A percentile compares a stretch with the other conserved stretches of the same genome.
Evolutionary conservation across 2,329 filamentous ascomycete genomes (phyloP).

Genomic region (Whalleya microplaca): DNA sequence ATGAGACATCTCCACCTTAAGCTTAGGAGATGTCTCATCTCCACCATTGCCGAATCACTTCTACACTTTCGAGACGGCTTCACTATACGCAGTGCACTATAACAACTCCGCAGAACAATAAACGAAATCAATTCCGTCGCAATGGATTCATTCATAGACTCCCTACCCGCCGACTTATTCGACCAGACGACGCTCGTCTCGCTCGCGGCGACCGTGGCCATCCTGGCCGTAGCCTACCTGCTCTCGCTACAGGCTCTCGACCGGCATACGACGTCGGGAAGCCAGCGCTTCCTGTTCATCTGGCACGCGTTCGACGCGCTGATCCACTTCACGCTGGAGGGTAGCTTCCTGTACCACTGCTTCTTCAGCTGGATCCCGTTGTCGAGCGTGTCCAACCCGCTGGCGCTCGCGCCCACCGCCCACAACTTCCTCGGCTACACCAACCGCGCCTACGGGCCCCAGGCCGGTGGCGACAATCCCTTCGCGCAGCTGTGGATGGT

Average conservation of each 20-base stretch:
- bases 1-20: neutral
- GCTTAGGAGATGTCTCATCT: neutral
- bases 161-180: constrained; percentile 59
- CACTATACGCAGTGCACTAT: no score
- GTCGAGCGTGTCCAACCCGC: constrained; percentile 38
- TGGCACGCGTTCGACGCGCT: constrained; percentile 95
- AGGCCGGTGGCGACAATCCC: constrained; percentile 57
- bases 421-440: constrained; percentile 55
- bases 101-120: no score
- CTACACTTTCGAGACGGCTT: no score
- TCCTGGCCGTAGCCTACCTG: constrained; percentile 54
- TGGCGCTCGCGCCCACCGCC: constrained; percentile 51
- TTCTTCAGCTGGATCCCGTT: constrained; percentile 68
- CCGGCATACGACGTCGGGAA: constrained; percentile 53
- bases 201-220: constrained; percentile 57
- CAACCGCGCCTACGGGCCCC: constrained; percentile 58
- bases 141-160: constrained; percentile 19
- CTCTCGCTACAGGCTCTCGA: constrained; percentile 51
- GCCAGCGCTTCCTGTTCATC: constrained; percentile 79
- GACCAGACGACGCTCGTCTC: constrained; percentile 64
- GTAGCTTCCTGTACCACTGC: constrained; percentile 89
- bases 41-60: no score
- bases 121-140: neutral
- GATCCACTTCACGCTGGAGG: constrained; percentile 90
- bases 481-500: constrained; percentile 70